Evolutionary conservation across 2,329 filamentous ascomycete species (phyloP).

Genomic region (Dryadomyces sulphureus): DNA sequence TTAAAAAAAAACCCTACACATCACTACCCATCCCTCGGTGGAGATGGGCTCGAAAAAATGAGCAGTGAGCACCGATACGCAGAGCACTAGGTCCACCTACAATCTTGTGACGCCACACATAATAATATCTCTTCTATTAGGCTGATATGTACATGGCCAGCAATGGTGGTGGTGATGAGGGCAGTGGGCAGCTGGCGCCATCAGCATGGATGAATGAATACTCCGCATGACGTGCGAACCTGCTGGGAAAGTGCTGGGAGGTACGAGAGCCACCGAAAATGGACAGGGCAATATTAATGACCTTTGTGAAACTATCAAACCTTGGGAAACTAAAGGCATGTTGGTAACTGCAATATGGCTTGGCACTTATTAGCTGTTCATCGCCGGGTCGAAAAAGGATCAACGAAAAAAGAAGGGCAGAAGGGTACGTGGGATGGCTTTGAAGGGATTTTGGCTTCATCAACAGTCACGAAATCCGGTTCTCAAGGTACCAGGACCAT

Average conservation of each 20-base stretch:
- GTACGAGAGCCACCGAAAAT: constrained; percentile 47
- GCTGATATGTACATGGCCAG: constrained; percentile 44
- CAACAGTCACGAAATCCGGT: constrained; percentile 64
- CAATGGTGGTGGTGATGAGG: constrained; percentile 46
- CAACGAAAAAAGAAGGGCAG: constrained; percentile 60
- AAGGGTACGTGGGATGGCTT: constrained; percentile 64
- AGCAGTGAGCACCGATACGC: constrained; percentile 39
- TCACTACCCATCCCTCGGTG: constrained; percentile 16
- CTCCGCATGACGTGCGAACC: constrained; percentile 39
- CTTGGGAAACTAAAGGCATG: constrained; percentile 31
- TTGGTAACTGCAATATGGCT: too few species aligned
- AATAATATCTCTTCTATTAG: constrained; percentile 55
- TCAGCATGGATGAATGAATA: constrained; percentile 46
- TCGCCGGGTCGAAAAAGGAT: constrained; percentile 39
- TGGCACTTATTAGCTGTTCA: too few species aligned
- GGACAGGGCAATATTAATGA: constrained; percentile 42
- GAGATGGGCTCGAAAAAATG: constrained; percentile 33
- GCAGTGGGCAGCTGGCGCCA: constrained; percentile 38
- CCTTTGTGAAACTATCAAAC: constrained; percentile 43
- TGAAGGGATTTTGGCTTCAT: constrained; percentile 56
- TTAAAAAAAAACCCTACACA: constrained; percentile 38
- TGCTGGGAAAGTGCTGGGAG: constrained; percentile 44
- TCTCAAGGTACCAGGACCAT: constrained; percentile 42
- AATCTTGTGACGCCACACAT: constrained; percentile 48
- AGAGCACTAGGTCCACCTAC: constrained; percentile 45